Evolutionary conservation across 176 grass and related monocot species (phyloP).

Genomic region (Oryza coarctata): DNA sequence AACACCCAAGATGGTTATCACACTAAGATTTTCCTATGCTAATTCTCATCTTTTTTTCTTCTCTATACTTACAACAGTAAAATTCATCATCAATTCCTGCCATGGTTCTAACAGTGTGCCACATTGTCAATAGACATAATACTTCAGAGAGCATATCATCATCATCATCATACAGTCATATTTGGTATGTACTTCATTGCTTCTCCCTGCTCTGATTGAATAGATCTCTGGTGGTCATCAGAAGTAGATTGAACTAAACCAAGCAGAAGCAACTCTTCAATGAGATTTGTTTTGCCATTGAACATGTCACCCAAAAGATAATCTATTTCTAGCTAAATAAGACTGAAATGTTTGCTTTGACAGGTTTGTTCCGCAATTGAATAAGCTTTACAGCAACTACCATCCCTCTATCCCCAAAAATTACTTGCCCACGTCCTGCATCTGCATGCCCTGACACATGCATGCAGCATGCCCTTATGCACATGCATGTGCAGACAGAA

Average conservation of each 20-base stretch:
- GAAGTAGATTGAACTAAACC: neutral
- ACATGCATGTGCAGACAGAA: neutral
- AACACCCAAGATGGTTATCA: neutral
- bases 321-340: constrained; percentile 9
- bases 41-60: no score
- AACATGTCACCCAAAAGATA: neutral
- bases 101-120: neutral
- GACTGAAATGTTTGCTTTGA: neutral
- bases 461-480: neutral
- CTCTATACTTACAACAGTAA: neutral
- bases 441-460: neutral
- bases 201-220: neutral
- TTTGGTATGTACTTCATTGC: neutral
- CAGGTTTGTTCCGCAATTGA: neutral
- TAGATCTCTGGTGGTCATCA: neutral
- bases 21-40: neutral
- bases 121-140: no score
- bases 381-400: neutral
- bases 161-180: neutral
- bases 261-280: neutral
- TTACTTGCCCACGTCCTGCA: neutral
- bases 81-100: neutral
- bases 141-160: neutral
- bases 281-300: neutral
- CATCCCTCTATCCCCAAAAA: neutral